Evolutionary conservation across 495 filamentous ascomycete genomes (phyloP), one percentile per base, ranked within the genome.

Genomic region (Penicillium parvum): DNA sequence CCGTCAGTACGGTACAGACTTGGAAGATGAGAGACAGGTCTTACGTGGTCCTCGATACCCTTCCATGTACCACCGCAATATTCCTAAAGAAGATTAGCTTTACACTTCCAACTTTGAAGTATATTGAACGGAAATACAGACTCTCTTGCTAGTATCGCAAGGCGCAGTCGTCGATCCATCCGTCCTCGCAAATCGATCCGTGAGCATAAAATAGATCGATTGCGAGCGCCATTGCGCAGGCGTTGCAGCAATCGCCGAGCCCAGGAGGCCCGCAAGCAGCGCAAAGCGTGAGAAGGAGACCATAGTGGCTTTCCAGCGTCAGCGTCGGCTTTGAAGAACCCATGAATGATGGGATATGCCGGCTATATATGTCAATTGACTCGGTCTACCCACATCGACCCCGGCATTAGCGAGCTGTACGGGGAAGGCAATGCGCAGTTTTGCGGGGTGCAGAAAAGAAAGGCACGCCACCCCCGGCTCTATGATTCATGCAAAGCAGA

Each of bases 31-130:
- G 19, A 33, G 8, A 20, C 14, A 10, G 20, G 10, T 61, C 61
- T 43, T 52, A 79, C 79, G 44, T 82, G 73, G 22, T 83, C 75
- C 41, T 83, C 81, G 37, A 94, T 77, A 4, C 87, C 88, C 42
- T 69, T 66, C 71, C 79, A 91, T 22, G 80, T 82, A 7, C 88
- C 88, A 29, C 85, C 86, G 47, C 86, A 94, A 66, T 89, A 90
- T 28, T 41, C 28, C 65, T 69, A 43, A 12, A 26, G 29, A 22
- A 37, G 16, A 27, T 22, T 30, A 43, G 35, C 26, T 6, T 11
- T 5, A 17, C 11, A 6, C 16, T 22, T 18, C 7, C 4, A 18
- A 6, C 9, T 15, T 12, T 1, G 25, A 21, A n/a, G 5, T 8
- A 16, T 12, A 25, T 34, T 22, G 16, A 7, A n/a, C n/a, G 1